A percentile compares a stretch with the other conserved stretches of the same genome.
Conservation (phyloP, 2,329 filamentous ascomycete species). For the Ilyonectria destructans region DNA sequence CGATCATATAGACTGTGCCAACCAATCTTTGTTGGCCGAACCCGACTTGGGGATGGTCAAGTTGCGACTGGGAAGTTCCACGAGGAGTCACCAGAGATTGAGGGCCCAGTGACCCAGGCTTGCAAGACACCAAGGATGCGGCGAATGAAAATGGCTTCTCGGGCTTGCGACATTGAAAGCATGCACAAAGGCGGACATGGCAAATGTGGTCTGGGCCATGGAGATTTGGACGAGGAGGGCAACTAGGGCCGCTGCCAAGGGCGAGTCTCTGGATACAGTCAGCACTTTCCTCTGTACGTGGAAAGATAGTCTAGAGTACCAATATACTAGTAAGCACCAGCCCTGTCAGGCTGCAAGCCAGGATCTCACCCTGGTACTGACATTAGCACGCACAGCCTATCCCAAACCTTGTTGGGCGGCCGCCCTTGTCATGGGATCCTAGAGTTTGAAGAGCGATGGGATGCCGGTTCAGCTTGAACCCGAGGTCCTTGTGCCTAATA, state of each 20-base stretch:
- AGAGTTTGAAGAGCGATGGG: conserved; percentile 1
- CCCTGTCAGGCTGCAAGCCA: conserved; percentile 26
- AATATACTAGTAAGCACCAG: conserved; percentile 30
- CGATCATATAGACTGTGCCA: neutral
- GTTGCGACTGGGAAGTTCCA: conserved; percentile 18
- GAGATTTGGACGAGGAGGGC: neutral
- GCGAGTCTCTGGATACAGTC: conserved; percentile 13
- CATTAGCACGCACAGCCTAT: conserved; percentile 17
- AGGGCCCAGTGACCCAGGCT: neutral
- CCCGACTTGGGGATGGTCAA: neutral
- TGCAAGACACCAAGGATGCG: neutral
- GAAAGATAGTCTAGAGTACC: neutral
- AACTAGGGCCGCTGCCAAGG: conserved; percentile 3
- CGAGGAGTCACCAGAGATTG: neutral
- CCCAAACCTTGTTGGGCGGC: conserved; percentile 12
- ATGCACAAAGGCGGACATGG: conserved; percentile 4
- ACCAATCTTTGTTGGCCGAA: conserved; percentile 15
- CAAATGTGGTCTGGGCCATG: neutral
- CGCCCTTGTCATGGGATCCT: conserved; percentile 11
- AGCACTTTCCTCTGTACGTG: conserved; percentile 17
- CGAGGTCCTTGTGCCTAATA: neutral
- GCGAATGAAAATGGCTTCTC: neutral
- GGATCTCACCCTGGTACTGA: conserved; percentile 9
- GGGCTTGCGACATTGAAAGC: neutral
- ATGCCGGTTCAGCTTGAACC: conserved; percentile 11